Evolutionary conservation across 139 green algal species (phyloP).

Genomic region (Marvania coccoides): DNA sequence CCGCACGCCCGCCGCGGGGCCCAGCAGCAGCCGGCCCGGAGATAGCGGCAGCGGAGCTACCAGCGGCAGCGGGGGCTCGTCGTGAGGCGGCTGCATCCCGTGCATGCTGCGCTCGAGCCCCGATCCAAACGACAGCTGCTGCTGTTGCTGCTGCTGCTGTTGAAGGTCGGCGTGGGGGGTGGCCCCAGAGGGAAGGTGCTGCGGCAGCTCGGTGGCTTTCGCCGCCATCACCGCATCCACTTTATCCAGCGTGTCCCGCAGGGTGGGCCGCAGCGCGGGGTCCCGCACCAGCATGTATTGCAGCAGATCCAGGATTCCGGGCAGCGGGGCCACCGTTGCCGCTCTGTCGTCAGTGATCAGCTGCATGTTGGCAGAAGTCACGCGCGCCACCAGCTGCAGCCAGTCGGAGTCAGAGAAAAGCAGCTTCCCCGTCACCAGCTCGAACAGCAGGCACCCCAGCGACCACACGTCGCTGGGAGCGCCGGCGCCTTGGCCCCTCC

Average conservation of each 20-base stretch:
- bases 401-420: conserved; percentile 63
- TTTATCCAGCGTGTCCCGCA: conserved; percentile 24
- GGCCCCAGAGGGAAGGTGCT: too few species aligned
- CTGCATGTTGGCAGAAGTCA: conserved; percentile 25
- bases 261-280: conserved; percentile 33
- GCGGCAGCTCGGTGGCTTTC: too few species aligned
- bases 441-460: conserved; percentile 75
- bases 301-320: conserved; percentile 46
- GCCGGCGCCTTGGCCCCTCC: conserved; percentile 42
- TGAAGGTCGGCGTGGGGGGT: too few species aligned
- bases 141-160: too few species aligned
- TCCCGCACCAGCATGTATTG: conserved; percentile 60
- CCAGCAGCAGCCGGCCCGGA: background rate
- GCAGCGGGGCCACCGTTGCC: conserved; percentile 1
- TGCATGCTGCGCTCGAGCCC: background rate
- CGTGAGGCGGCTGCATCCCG: background rate
- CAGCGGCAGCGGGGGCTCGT: conserved; percentile 2
- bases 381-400: conserved; percentile 47
- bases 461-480: conserved; percentile 72
- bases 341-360: conserved; percentile 10
- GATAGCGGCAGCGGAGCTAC: conserved; percentile 5
- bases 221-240: background rate
- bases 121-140: background rate
- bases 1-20: background rate
- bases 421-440: conserved; percentile 63